phyloP scores from a whole-genome alignment of 495 filamentous ascomycete species.

The Trichoderma parareesei region DNA sequence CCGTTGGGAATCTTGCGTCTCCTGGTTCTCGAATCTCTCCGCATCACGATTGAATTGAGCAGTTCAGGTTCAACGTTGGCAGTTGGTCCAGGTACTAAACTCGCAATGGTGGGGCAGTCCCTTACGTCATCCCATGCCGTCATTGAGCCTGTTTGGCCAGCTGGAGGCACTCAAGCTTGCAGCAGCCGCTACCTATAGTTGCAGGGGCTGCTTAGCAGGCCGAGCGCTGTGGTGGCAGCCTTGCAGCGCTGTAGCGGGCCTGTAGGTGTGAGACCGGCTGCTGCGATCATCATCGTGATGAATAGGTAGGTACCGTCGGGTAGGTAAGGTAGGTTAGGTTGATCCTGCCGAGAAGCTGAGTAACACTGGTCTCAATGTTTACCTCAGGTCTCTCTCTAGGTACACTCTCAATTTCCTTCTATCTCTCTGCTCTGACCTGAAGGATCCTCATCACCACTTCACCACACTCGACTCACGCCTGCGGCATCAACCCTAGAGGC shows the following conservation, averaged over 20 bases:
- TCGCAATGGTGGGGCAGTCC: neutral
- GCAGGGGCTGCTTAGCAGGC: neutral
- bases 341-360: neutral
- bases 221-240: neutral
- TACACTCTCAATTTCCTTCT: neutral
- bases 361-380: no score
- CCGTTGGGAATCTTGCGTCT: no score
- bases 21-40: neutral
- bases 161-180: neutral
- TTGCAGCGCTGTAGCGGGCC: neutral
- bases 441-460: neutral
- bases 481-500: neutral
- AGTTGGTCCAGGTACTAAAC: neutral
- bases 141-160: neutral
- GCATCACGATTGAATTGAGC: no score
- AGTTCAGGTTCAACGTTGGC: no score
- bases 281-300: neutral
- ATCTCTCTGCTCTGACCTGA: neutral
- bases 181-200: neutral
- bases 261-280: neutral
- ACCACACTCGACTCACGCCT: neutral
- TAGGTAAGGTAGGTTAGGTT: neutral
- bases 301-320: neutral
- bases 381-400: neutral
- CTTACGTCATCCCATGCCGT: neutral